phyloP scores from a whole-genome alignment of 2,329 filamentous ascomycete species.

The Diaporthe ilicicola region DNA sequence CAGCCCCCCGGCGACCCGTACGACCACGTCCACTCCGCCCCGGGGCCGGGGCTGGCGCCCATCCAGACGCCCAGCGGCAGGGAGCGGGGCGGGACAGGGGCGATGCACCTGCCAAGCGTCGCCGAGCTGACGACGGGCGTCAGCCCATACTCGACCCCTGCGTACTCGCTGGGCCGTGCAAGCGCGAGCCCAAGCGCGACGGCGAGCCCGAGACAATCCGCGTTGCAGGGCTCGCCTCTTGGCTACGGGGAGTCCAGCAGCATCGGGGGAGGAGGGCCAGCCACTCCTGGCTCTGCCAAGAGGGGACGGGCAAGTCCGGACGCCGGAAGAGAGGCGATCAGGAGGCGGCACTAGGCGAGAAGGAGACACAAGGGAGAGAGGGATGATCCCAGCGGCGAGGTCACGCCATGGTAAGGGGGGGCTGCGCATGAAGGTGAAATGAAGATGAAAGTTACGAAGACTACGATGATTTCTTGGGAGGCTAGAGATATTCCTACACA shows the following conservation, averaged over 20 bases:
- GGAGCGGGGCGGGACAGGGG: conserved; percentile 48
- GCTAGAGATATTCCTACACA: conserved; percentile 23
- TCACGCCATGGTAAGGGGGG: conserved; percentile 33
- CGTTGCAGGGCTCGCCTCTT: conserved; percentile 42
- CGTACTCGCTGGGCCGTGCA: conserved; percentile 56
- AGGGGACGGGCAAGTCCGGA: conserved; percentile 60
- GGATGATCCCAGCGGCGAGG: not conserved
- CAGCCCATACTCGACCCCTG: conserved; percentile 67
- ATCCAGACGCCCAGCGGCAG: conserved; percentile 49
- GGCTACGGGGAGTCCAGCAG: conserved; percentile 33
- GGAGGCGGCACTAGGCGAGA: conserved; percentile 47
- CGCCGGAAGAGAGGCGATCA: conserved; percentile 53
- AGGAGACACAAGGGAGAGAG: conserved; percentile 5
- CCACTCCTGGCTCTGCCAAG: conserved; percentile 48
- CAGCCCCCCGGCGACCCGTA: conserved; percentile 45
- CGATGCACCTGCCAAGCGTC: conserved; percentile 63
- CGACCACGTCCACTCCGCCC: conserved; percentile 37
- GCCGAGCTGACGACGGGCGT: conserved; percentile 71
- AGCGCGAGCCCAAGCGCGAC: conserved; percentile 49
- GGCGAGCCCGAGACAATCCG: conserved; percentile 51
- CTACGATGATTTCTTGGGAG: conserved; percentile 18
- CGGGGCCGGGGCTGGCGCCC: conserved; percentile 58
- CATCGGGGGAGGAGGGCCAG: conserved; percentile 35
- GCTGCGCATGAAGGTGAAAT: conserved; percentile 37
- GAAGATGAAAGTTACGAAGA: conserved; percentile 27